Percentiles rank a stretch among this genome's conserved stretches.
These are phyloP conservation scores for Populus simonii DNA, from an alignment of 345 rosid genomes.

Conservation along the genomic window DNA sequence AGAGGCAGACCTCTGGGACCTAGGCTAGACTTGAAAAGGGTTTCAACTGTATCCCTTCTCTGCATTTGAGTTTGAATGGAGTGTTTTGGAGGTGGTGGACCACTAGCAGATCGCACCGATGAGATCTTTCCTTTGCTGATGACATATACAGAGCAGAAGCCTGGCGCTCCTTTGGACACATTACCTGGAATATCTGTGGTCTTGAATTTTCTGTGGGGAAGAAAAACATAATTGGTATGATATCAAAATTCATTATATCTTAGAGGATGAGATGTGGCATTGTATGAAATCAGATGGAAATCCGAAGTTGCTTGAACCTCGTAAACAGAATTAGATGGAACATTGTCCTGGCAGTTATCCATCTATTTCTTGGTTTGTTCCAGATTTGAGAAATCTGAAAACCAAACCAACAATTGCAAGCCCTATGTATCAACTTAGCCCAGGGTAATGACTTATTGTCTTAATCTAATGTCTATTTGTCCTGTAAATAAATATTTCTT, in stretches of 20 bases:
- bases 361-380: background rate
- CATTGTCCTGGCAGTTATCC: background rate
- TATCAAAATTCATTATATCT: background rate
- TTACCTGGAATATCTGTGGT: slow-evolving; percentile 49
- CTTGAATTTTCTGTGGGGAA: slow-evolving; percentile 51
- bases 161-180: slow-evolving; percentile 61
- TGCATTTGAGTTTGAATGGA: slow-evolving; percentile 12
- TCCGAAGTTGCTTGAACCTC: background rate
- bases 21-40: background rate
- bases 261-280: background rate
- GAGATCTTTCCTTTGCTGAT: slow-evolving; percentile 68
- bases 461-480: background rate
- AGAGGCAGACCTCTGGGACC: slow-evolving; percentile 31
- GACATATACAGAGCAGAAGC: slow-evolving; percentile 65
- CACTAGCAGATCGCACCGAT: slow-evolving; percentile 50
- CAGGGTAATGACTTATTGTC: background rate
- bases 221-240: background rate
- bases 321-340: background rate
- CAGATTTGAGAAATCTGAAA: background rate
- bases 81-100: slow-evolving; percentile 30
- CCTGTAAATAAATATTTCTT: background rate
- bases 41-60: slow-evolving; percentile 4
- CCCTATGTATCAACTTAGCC: background rate
- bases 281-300: background rate
- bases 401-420: background rate